Conservation (phyloP, 1,284 basidiomycete species). For the Marasmius tenuissimus region DNA sequence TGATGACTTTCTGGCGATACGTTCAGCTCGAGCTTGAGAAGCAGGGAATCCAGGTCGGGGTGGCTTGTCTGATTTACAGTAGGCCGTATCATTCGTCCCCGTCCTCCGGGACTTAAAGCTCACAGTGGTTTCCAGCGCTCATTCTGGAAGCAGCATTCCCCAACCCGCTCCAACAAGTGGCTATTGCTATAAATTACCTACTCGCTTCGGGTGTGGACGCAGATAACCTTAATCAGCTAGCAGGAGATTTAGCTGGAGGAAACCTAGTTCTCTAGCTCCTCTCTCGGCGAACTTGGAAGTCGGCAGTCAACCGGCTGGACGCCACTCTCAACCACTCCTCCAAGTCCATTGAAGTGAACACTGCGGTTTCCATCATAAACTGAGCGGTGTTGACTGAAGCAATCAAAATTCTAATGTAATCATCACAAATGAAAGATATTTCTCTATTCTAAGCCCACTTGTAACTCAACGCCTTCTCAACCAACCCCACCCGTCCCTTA, state of each 20-base stretch:
- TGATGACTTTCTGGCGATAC: constrained; percentile 26
- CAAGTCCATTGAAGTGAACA: too few species aligned
- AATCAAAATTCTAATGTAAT: too few species aligned
- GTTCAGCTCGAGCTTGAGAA: constrained; percentile 23
- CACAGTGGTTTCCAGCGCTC: constrained; percentile 19
- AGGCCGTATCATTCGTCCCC: constrained; percentile 9
- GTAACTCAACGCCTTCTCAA: neutral
- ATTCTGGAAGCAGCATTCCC: constrained; percentile 28
- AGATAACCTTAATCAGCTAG: constrained; percentile 27
- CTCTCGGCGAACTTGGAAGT: too few species aligned
- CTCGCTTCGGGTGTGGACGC: constrained; percentile 23
- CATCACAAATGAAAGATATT: too few species aligned
- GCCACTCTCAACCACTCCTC: too few species aligned
- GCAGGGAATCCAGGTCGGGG: constrained; percentile 24
- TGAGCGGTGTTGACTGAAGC: too few species aligned
- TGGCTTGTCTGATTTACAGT: constrained; percentile 35
- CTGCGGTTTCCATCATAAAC: too few species aligned
- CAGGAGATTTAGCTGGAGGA: constrained; percentile 14
- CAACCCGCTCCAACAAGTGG: constrained; percentile 24
- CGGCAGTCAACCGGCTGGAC: too few species aligned
- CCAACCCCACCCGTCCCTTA: constrained; percentile 13
- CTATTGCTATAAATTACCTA: constrained; percentile 26
- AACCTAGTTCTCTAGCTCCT: constrained; percentile 3
- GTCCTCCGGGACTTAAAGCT: neutral
- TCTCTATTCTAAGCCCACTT: neutral